These are phyloP conservation scores for Sporopachydermia quercuum DNA, from an alignment of 805 yeast species.

Conservation along the genomic window DNA sequence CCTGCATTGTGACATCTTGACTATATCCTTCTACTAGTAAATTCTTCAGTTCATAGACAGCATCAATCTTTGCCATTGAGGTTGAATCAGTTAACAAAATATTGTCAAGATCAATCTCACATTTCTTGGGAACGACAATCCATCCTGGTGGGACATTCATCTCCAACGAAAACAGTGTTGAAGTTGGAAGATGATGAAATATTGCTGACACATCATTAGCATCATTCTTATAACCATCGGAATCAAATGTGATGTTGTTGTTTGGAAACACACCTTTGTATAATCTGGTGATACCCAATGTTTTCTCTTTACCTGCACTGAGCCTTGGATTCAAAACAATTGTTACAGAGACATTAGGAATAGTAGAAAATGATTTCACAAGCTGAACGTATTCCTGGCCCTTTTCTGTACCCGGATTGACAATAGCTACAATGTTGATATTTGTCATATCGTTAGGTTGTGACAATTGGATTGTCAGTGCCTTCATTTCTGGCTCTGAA, in stretches of 20 bases:
- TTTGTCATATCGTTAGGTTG: constrained; percentile 19
- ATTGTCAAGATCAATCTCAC: constrained; percentile 49
- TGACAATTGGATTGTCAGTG: no score
- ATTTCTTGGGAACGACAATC: constrained; percentile 41
- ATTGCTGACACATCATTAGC: background rate
- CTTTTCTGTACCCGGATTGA: constrained; percentile 60
- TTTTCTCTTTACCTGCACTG: constrained; percentile 20
- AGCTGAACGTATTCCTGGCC: constrained; percentile 50
- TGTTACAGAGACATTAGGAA: constrained; percentile 36
- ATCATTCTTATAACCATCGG: background rate
- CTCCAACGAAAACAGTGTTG: constrained; percentile 36
- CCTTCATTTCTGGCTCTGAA: no score
- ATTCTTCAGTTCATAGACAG: constrained; percentile 34
- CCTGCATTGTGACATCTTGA: constrained; percentile 24
- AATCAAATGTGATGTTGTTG: constrained; percentile 18
- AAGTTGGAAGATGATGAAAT: constrained; percentile 36
- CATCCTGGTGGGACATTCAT: constrained; percentile 52
- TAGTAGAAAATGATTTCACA: constrained; percentile 21
- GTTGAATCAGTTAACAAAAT: constrained; percentile 24
- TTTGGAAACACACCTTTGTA: constrained; percentile 34
- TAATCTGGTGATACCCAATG: constrained; percentile 38
- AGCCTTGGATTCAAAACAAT: constrained; percentile 44
- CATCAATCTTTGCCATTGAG: constrained; percentile 21
- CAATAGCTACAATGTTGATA: constrained; percentile 40
- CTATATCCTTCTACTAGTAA: constrained; percentile 63